phyloP scores from a whole-genome alignment of 1,284 basidiomycete species.

The Lentinula novae-zelandiae region DNA sequence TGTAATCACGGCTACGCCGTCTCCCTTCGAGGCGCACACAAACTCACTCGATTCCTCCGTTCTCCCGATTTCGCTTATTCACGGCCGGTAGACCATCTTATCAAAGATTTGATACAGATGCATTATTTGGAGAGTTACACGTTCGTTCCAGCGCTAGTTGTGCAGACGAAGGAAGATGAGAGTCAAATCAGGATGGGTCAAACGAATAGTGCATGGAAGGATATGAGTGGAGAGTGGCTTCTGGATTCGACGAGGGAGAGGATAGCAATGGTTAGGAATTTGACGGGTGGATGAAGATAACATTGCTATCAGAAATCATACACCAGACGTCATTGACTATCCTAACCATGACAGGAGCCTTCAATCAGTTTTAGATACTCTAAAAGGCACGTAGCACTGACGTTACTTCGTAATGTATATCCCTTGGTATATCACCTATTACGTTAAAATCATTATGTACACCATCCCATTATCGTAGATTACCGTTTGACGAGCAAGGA shows the following conservation, averaged over 20 bases:
- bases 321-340: too few relatives aligned
- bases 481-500: background rate
- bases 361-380: too few relatives aligned
- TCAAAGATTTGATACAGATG: background rate
- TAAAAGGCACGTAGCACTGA: background rate
- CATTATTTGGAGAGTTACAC: background rate
- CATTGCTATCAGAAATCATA: too few relatives aligned
- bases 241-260: background rate
- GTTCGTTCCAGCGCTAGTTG: background rate
- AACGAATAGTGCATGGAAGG: background rate
- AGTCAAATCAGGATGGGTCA: background rate
- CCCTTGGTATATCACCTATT: background rate
- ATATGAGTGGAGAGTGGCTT: background rate
- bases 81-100: background rate
- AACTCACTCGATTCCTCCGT: background rate
- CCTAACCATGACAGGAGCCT: too few relatives aligned
- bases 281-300: background rate
- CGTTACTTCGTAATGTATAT: background rate
- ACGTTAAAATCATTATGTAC: background rate
- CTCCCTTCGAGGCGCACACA: background rate
- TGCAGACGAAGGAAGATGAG: background rate
- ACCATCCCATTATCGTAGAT: too few relatives aligned
- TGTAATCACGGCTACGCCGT: background rate
- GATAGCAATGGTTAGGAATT: background rate
- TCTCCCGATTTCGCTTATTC: background rate